Evolutionary conservation across 1,284 basidiomycete species (phyloP).

Genomic region (Microbotryomycetes sp.): DNA sequence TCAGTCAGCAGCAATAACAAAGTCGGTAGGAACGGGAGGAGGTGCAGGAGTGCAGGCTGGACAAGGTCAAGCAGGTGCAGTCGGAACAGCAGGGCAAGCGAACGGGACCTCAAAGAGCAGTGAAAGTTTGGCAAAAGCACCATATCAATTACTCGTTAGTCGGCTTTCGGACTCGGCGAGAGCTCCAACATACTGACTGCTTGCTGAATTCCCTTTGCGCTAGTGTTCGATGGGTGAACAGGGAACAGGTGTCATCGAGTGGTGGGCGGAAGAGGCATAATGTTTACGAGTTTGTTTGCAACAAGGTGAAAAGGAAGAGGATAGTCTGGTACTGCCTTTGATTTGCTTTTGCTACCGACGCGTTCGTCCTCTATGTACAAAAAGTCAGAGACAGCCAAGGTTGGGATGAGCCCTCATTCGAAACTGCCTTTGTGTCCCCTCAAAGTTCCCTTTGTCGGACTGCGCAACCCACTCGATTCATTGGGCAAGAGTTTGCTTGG

Average conservation of each 20-base stretch:
- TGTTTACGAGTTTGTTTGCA: too few species aligned
- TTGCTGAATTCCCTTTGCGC: neutral
- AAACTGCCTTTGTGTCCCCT: neutral
- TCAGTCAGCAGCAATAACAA: neutral
- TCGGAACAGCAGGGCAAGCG: conserved; percentile 1
- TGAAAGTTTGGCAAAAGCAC: conserved; percentile 54
- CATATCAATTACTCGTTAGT: conserved; percentile 67
- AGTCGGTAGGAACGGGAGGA: neutral
- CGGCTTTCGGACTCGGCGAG: neutral
- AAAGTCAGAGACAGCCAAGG: neutral
- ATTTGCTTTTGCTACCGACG: too few species aligned
- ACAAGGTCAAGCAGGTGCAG: neutral
- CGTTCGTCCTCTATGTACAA: neutral
- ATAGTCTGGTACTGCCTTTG: too few species aligned
- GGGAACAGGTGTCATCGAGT: conserved; percentile 61
- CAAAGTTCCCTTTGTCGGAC: neutral
- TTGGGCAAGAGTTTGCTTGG: neutral
- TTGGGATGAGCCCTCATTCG: neutral
- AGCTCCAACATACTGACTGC: conserved; percentile 1
- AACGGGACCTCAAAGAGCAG: conserved; percentile 36
- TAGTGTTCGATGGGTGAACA: conserved; percentile 84
- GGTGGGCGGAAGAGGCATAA: conserved; percentile 49
- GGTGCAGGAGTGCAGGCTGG: neutral
- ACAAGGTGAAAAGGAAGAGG: too few species aligned
- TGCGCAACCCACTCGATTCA: neutral